Conservation (phyloP, 768 basidiomycete genomes). For the Serendipita sp. region DNA sequence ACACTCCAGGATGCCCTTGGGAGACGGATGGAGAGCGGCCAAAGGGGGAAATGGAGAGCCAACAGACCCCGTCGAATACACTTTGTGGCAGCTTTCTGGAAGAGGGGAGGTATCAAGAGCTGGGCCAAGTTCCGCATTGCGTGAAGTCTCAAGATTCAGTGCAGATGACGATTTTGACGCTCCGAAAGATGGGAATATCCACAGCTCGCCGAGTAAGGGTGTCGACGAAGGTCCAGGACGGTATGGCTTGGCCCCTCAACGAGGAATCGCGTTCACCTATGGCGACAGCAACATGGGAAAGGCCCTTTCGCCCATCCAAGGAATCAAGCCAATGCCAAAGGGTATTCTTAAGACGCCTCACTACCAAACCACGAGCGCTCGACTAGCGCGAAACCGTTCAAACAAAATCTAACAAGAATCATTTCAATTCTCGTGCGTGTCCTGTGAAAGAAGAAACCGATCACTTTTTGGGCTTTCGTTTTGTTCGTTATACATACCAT, state of each 20-base stretch:
- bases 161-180: background rate
- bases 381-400: background rate
- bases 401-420: no score
- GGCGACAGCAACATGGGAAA: background rate
- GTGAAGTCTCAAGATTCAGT: background rate
- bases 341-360: slow-evolving; percentile 3
- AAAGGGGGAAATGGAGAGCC: no score
- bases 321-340: background rate
- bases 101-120: background rate
- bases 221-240: background rate
- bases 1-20: background rate
- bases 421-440: no score
- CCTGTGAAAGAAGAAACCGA: no score
- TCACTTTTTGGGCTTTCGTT: no score
- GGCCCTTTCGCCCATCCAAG: background rate
- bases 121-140: background rate
- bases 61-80: background rate
- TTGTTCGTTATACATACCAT: no score
- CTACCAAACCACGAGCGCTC: background rate
- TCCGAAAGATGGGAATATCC: background rate
- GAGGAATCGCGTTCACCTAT: background rate
- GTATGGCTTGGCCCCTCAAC: background rate
- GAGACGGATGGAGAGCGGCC: no score
- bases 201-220: background rate
- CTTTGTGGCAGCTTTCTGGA: background rate